Conservation (phyloP, 164 flowering plant species). For the Magnolia sinica region DNA sequence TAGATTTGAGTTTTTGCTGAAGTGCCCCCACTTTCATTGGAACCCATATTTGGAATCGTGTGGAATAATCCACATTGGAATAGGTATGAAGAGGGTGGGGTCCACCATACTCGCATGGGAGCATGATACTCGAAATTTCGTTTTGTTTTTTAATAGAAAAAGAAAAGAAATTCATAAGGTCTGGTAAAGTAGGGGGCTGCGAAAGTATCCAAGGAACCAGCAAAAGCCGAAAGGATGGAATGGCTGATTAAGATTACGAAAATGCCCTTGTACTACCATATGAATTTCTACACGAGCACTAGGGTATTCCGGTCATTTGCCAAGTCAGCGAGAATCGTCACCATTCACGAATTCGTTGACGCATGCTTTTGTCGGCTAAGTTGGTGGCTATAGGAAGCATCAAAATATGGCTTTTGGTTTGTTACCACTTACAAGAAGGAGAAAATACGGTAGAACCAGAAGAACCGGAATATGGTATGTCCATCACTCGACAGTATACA, state of each 20-base stretch:
- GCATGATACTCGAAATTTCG: neutral
- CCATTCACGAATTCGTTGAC: no score
- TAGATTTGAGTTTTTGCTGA: neutral
- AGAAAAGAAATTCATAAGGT: neutral
- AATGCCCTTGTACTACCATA: neutral
- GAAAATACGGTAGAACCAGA: no score
- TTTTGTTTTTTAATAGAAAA: neutral
- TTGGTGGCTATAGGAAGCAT: no score
- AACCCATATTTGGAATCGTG: neutral
- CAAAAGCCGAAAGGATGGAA: neutral
- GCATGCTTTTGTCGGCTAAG: no score
- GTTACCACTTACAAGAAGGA: no score
- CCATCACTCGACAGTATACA: no score
- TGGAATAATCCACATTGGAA: neutral
- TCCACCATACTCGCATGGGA: neutral
- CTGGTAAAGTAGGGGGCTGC: neutral
- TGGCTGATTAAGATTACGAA: neutral
- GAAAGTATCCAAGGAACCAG: neutral
- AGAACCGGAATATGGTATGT: no score
- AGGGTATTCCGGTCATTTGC: no score
- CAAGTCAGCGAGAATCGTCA: no score
- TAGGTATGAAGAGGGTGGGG: neutral
- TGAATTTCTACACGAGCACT: no score
- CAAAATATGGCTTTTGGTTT: no score
- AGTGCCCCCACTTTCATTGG: neutral